These are phyloP conservation scores for Aspergillus haitiensis DNA, from an alignment of 495 filamentous ascomycete species.

Conservation along the genomic window DNA sequence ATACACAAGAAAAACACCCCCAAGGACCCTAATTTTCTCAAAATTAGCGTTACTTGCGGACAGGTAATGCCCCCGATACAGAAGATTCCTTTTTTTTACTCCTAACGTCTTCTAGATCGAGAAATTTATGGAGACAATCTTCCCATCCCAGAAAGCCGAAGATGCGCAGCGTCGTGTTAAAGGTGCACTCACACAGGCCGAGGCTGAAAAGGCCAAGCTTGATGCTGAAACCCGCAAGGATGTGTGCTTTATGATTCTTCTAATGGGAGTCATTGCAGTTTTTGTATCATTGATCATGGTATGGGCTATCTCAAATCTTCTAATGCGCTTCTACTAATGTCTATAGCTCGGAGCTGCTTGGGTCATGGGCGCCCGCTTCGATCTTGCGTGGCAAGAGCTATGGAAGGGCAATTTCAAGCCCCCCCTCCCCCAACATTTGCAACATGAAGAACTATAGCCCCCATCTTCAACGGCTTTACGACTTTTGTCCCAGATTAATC, in stretches of 20 bases:
- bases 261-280: constrained; percentile 59
- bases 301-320: constrained; percentile 23
- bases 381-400: constrained; percentile 59
- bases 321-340: constrained; percentile 14
- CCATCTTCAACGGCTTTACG: constrained; percentile 36
- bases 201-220: constrained; percentile 49
- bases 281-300: constrained; percentile 70
- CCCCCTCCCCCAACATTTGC: constrained; percentile 28
- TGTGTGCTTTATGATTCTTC: constrained; percentile 58
- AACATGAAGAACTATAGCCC: constrained; percentile 39
- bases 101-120: constrained; percentile 67
- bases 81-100: neutral
- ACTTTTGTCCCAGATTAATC: constrained; percentile 11
- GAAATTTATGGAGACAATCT: constrained; percentile 94
- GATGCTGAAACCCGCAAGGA: constrained; percentile 57
- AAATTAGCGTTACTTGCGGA: constrained; percentile 87
- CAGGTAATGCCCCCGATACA: constrained; percentile 57
- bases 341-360: constrained; percentile 65
- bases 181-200: constrained; percentile 42
- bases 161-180: constrained; percentile 40
- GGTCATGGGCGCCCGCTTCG: constrained; percentile 66
- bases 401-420: constrained; percentile 48
- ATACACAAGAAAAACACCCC: constrained; percentile 96
- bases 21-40: constrained; percentile 87
- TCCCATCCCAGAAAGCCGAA: constrained; percentile 68